Evolutionary conservation across 176 grass and related monocot species (phyloP), one percentile per base, ranked within the genome.

Genomic region (Musa acuminata): DNA sequence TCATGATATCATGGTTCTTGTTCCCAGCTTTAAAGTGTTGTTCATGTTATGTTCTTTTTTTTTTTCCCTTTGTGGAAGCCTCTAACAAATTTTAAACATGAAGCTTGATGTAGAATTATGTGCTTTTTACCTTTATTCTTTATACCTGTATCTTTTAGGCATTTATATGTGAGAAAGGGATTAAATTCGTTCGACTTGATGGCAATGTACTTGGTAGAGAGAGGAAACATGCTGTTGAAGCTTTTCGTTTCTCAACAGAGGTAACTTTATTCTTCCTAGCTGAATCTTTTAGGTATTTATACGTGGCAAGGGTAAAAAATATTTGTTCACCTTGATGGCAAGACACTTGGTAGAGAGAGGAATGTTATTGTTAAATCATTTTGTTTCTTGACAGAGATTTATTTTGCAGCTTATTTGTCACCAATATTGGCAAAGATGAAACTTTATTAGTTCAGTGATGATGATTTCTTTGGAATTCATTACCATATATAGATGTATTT

Each of bases 171-270:
- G 88, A 88, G 71, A 85, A 90, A 74, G 85, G 64, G 76, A 90
- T 97, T 72, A 93, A 84, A 77, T 92, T 87, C 90, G 84, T 97
- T 69, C 87, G 87, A 24, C 90, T 91, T 82, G 94, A 97, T 88
- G 94, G 94, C 76, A 88, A 82, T 77, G 87, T 90, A 22, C 78
- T 72, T 79, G 77, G 84, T 70, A 93, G 85, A 78, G 90, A 97
- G 76, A 97, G 94, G 80, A 85, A 97, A 90, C 82, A 87, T 77
- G 90, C 94, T 82, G 87, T 93, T 64, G 87, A 89, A 72, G 83
- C 87, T 77, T 97, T 97, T 78, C 81, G 87, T 81, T 78, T 78
- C 24, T 85, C 86, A 80, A 50, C 79, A 49, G 93, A 96, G 89
- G 93, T 70, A 49, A 16, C 2, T 70, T 70, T 70, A 13, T 50